Evolutionary conservation across 495 filamentous ascomycete species (phyloP).

Genomic region (Penicillium manginii): DNA sequence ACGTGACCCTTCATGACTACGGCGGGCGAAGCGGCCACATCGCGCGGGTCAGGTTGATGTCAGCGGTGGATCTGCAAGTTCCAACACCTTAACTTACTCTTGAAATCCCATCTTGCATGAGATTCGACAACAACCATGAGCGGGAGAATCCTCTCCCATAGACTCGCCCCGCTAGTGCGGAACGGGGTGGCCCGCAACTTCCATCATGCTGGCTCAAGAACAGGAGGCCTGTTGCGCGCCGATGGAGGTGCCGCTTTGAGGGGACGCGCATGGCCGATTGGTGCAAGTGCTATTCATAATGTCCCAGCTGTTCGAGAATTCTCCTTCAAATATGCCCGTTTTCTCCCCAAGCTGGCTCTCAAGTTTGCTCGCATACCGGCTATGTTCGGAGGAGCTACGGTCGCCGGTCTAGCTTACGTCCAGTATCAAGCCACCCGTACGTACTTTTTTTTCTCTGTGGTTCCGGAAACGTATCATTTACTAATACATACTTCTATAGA

Average conservation of each 20-base stretch:
- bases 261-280: constrained; percentile 72
- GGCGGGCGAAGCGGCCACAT: constrained; percentile 39
- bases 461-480: too few relatives aligned
- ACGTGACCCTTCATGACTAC: constrained; percentile 42
- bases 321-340: constrained; percentile 70
- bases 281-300: constrained; percentile 73
- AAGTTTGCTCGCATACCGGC: constrained; percentile 88
- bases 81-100: constrained; percentile 17
- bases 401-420: constrained; percentile 86
- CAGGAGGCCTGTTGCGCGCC: constrained; percentile 71
- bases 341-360: constrained; percentile 84
- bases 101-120: constrained; percentile 35
- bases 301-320: constrained; percentile 81
- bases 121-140: constrained; percentile 63
- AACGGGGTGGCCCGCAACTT: constrained; percentile 68
- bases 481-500: constrained; percentile 47
- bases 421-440: constrained; percentile 94
- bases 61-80: constrained; percentile 26
- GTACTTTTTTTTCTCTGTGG: constrained; percentile 31
- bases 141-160: constrained; percentile 77
- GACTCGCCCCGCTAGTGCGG: constrained; percentile 67
- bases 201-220: constrained; percentile 59
- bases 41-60: constrained; percentile 47
- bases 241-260: constrained; percentile 64
- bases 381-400: constrained; percentile 84